Evolutionary conservation across 2,329 filamentous ascomycete species (phyloP).

Genomic region (Paraphoma chrysanthemicola): DNA sequence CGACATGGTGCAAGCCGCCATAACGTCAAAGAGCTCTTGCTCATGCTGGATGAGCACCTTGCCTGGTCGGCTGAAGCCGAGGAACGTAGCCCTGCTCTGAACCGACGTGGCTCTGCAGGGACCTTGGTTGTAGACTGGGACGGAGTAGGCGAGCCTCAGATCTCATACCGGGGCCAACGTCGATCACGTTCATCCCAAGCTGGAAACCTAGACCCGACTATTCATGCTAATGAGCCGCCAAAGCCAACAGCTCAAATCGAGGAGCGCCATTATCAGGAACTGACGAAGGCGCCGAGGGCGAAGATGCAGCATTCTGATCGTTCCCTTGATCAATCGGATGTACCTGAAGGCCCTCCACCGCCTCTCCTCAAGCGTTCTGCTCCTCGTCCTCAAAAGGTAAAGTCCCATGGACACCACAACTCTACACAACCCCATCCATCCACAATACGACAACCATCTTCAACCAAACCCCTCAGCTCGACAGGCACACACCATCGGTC

Average conservation of each 20-base stretch:
- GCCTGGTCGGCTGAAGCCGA: constrained; percentile 13
- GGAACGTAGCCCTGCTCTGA: not conserved
- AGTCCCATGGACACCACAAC: too few relatives aligned
- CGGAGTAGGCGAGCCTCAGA: not conserved
- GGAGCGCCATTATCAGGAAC: not conserved
- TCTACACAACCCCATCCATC: too few relatives aligned
- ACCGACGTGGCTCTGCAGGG: constrained; percentile 5
- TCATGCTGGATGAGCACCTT: constrained; percentile 27
- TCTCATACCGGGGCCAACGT: not conserved
- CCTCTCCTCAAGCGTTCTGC: too few relatives aligned
- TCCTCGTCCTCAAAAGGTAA: too few relatives aligned
- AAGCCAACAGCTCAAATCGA: not conserved
- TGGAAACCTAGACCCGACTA: not conserved
- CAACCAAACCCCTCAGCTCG: too few relatives aligned
- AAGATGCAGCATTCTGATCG: too few relatives aligned
- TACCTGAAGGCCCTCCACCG: too few relatives aligned
- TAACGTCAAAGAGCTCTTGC: constrained; percentile 9
- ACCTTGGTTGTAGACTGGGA: constrained; percentile 35
- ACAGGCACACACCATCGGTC: too few relatives aligned
- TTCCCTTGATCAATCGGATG: too few relatives aligned
- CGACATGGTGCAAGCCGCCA: constrained; percentile 1
- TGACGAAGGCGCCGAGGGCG: not conserved
- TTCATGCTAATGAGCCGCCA: not conserved
- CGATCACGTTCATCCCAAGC: not conserved
- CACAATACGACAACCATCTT: too few relatives aligned